Percentiles rank a stretch among this genome's conserved stretches.
Conservation (phyloP, 2,329 filamentous ascomycete species). For the Diaporthe australafricana region DNA sequence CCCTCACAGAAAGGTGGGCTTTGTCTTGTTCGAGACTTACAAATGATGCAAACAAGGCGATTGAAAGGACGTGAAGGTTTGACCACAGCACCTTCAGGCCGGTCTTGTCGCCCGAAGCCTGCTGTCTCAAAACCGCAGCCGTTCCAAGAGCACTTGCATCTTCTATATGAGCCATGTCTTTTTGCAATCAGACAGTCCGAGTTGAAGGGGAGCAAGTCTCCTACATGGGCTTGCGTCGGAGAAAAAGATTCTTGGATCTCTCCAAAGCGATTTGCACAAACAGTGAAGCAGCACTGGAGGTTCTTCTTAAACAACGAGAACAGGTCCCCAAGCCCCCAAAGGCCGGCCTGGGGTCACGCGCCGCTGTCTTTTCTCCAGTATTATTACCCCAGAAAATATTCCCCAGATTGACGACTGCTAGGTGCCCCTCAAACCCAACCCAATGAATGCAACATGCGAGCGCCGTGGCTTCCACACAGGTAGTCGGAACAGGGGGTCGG, state of each 20-base stretch:
- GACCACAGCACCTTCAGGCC: not conserved
- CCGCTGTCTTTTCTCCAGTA: not conserved
- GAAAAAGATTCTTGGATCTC: not conserved
- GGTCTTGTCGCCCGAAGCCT: not conserved
- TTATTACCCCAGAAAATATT: not conserved
- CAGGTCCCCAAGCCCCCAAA: not conserved
- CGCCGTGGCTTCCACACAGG: not conserved
- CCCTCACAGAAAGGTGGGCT: not conserved
- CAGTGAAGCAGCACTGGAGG: not conserved
- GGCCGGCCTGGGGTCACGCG: not conserved
- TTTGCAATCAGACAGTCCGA: not conserved
- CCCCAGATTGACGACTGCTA: not conserved
- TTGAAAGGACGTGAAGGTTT: not conserved
- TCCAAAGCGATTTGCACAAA: not conserved
- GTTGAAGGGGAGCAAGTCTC: not conserved
- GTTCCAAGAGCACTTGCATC: not conserved
- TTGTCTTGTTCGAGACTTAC: not conserved
- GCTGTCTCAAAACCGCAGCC: not conserved
- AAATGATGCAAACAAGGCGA: conserved; percentile 12
- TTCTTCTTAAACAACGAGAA: not conserved
- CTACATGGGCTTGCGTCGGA: not conserved
- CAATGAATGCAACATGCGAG: not conserved
- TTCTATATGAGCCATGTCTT: not conserved
- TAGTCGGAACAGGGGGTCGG: not conserved
- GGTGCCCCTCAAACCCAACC: not conserved